Percentiles rank a stretch among this genome's conserved stretches.
phyloP scores from a whole-genome alignment of 305 asterid species.

The Stenogyne calaminthoides region DNA sequence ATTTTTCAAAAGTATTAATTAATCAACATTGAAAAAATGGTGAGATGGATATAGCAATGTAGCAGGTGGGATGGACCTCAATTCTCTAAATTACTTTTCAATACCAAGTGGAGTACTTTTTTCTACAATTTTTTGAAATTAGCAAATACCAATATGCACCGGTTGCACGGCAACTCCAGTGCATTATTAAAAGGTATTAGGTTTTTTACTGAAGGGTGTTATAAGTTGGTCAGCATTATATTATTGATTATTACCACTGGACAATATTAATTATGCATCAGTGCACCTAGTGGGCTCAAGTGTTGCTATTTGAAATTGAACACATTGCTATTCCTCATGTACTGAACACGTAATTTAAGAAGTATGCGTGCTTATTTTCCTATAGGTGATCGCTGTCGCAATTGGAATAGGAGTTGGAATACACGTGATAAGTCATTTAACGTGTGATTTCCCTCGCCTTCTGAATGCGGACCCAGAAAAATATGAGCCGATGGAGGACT shows the following conservation, averaged over 20 bases:
- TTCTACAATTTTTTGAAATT: neutral
- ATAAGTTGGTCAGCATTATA: too few relatives aligned
- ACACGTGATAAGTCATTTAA: constrained; percentile 65
- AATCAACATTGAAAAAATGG: neutral
- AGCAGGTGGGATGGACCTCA: neutral
- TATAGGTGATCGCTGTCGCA: constrained; percentile 73
- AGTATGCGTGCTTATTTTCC: neutral
- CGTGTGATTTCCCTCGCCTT: constrained; percentile 80
- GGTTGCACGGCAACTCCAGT: too few relatives aligned
- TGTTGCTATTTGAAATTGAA: too few relatives aligned
- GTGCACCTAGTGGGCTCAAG: too few relatives aligned
- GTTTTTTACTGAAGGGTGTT: too few relatives aligned
- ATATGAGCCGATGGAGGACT: constrained; percentile 50
- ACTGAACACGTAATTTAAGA: neutral
- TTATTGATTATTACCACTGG: too few relatives aligned
- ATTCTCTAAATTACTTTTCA: neutral
- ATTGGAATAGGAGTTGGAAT: constrained; percentile 74
- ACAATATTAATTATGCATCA: too few relatives aligned
- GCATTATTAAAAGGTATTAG: too few relatives aligned
- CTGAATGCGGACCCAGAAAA: constrained; percentile 46
- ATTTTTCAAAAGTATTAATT: neutral
- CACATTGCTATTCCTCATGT: neutral
- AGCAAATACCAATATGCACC: too few relatives aligned
- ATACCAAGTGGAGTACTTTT: neutral
- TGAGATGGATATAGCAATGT: neutral